A percentile compares a stretch with the other conserved stretches of the same genome.
Conservation (phyloP, 768 basidiomycete species). For the Psilocybe sp. region DNA sequence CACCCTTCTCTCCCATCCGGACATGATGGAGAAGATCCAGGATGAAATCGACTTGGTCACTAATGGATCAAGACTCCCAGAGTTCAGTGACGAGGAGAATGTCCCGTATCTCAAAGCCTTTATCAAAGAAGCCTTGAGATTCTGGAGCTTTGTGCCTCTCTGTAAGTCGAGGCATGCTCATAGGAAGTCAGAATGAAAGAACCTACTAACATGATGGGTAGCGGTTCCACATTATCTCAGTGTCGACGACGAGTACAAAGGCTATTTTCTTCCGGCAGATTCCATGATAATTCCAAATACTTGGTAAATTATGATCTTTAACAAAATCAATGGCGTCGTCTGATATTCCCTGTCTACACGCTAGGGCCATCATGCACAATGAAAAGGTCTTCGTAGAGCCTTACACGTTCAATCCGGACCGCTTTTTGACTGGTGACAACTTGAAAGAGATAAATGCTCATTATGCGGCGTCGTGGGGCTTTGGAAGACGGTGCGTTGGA, state of each 20-base stretch:
- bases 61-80: neutral
- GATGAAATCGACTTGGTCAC: neutral
- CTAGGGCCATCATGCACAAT: slow-evolving; percentile 26
- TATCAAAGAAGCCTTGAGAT: neutral
- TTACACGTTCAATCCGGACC: slow-evolving; percentile 16
- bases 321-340: neutral
- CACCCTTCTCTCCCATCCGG: slow-evolving; percentile 25
- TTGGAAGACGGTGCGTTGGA: slow-evolving; percentile 19
- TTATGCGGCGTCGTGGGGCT: slow-evolving; percentile 27
- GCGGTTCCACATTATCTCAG: slow-evolving; percentile 18
- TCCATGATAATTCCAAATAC: slow-evolving; percentile 12
- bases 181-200: too few species aligned
- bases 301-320: slow-evolving; percentile 24
- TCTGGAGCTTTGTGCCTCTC: too few species aligned
- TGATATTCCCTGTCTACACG: neutral
- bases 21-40: slow-evolving; percentile 28
- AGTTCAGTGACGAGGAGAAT: neutral
- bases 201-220: neutral
- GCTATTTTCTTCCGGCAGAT: slow-evolving; percentile 27
- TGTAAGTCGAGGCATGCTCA: too few species aligned
- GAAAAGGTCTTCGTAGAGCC: slow-evolving; percentile 16
- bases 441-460: slow-evolving; percentile 18
- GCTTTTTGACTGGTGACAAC: slow-evolving; percentile 15
- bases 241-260: slow-evolving; percentile 26
- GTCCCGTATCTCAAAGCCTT: neutral